Conservation (phyloP, 768 basidiomycete species). For the Mycena indigotica region DNA sequence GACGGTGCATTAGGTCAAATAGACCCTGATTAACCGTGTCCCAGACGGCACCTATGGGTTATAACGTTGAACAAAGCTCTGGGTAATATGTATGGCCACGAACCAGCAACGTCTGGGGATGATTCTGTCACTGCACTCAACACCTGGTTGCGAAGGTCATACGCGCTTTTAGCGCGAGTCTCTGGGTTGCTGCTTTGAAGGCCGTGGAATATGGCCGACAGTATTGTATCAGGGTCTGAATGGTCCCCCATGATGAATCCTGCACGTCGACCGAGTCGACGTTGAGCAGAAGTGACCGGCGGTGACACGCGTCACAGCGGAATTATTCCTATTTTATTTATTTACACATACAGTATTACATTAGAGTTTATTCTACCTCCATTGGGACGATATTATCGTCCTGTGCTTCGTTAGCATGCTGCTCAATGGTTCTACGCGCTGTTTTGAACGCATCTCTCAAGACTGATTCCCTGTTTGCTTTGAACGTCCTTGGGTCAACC, state of each 20-base stretch:
- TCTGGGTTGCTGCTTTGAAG: slow-evolving; percentile 69
- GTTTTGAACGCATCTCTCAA: slow-evolving; percentile 60
- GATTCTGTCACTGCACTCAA: slow-evolving; percentile 74
- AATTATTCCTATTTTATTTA: no score
- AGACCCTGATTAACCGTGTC: slow-evolving; percentile 79
- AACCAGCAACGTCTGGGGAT: slow-evolving; percentile 77
- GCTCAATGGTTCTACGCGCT: slow-evolving; percentile 46
- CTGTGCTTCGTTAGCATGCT: slow-evolving; percentile 36
- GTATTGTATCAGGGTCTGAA: slow-evolving; percentile 43
- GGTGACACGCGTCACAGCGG: not conserved
- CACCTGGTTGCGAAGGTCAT: slow-evolving; percentile 76
- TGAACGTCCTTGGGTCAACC: slow-evolving; percentile 68
- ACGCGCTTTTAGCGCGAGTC: slow-evolving; percentile 64
- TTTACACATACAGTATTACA: no score
- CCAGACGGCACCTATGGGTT: slow-evolving; percentile 53
- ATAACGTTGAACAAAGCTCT: not conserved
- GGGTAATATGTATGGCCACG: slow-evolving; percentile 27
- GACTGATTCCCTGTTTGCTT: slow-evolving; percentile 54
- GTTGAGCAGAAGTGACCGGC: not conserved
- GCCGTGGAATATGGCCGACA: slow-evolving; percentile 67
- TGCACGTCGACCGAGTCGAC: not conserved
- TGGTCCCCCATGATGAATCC: slow-evolving; percentile 13
- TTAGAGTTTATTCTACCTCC: slow-evolving; percentile 12
- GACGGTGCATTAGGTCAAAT: slow-evolving; percentile 83
- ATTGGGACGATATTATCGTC: slow-evolving; percentile 28